A percentile compares a stretch with the other conserved stretches of the same genome.
These are phyloP conservation scores for Isabelozyma gotoi DNA, from an alignment of 805 yeast species.

Conservation along the genomic window DNA sequence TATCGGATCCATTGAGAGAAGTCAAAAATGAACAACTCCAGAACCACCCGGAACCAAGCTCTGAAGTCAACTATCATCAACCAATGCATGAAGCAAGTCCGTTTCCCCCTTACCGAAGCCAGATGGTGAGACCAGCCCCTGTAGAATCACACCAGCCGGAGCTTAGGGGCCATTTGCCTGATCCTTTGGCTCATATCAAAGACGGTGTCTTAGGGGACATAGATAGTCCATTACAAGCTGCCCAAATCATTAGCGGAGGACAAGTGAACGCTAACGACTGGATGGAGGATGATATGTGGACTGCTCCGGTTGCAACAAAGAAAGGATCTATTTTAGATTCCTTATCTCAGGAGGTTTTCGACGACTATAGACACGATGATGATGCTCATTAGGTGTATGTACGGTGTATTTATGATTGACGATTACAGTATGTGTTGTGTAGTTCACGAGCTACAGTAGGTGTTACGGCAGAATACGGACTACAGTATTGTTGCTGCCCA, in stretches of 20 bases:
- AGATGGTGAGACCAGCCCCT: background rate
- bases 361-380: conserved; percentile 43
- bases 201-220: conserved; percentile 36
- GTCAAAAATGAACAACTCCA: background rate
- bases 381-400: conserved; percentile 18
- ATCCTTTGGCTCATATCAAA: conserved; percentile 42
- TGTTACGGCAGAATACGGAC: too few species aligned
- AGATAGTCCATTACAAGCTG: conserved; percentile 36
- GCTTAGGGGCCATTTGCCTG: conserved; percentile 31
- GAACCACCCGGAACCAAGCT: background rate
- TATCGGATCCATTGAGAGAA: conserved; percentile 18
- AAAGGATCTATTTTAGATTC: conserved; percentile 20
- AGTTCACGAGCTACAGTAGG: background rate
- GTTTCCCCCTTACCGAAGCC: background rate
- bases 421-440: background rate
- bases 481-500: too few species aligned
- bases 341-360: conserved; percentile 38
- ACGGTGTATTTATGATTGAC: background rate
- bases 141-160: background rate
- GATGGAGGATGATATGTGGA: conserved; percentile 35
- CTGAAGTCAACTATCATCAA: conserved; percentile 8
- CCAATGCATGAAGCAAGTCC: conserved; percentile 10
- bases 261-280: conserved; percentile 35
- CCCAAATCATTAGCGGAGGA: conserved; percentile 39
- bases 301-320: conserved; percentile 2